These are phyloP conservation scores for Pyricularia grisea DNA, from an alignment of 2,329 filamentous ascomycete species.

Conservation along the genomic window DNA sequence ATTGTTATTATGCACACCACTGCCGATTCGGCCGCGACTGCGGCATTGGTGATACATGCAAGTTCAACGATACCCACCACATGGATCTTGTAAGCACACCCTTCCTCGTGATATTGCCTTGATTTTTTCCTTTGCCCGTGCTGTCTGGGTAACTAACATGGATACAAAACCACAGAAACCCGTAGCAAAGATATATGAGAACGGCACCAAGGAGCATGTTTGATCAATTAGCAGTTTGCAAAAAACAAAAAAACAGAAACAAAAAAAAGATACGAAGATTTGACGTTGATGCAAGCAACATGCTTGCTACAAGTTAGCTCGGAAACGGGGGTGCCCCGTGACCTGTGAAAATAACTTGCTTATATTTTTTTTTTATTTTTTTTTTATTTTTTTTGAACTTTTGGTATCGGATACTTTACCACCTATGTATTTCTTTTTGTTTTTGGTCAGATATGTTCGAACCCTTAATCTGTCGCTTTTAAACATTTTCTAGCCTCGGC, in stretches of 20 bases:
- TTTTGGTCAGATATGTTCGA: too few species aligned
- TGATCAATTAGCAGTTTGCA: background rate
- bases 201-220: constrained; percentile 1
- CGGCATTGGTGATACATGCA: constrained; percentile 9
- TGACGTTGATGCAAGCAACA: background rate
- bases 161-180: background rate
- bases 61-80: constrained; percentile 13
- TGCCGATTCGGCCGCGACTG: constrained; percentile 14
- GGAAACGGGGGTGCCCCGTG: background rate
- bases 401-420: too few species aligned
- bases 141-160: constrained; percentile 1
- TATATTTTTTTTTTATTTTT: background rate
- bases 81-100: constrained; percentile 11
- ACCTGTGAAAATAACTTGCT: background rate
- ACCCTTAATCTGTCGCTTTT: too few species aligned
- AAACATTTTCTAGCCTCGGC: too few species aligned
- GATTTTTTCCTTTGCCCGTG: background rate
- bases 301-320: background rate
- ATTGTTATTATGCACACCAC: constrained; percentile 13
- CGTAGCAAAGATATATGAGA: constrained; percentile 2
- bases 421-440: too few species aligned
- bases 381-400: too few species aligned
- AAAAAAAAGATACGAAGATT: background rate
- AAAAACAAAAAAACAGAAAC: background rate
- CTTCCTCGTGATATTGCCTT: background rate